Percentiles rank a stretch among this genome's conserved stretches.
Evolutionary conservation across 164 flowering plant species (phyloP).

Genomic region (Aristolochia fimbriata): DNA sequence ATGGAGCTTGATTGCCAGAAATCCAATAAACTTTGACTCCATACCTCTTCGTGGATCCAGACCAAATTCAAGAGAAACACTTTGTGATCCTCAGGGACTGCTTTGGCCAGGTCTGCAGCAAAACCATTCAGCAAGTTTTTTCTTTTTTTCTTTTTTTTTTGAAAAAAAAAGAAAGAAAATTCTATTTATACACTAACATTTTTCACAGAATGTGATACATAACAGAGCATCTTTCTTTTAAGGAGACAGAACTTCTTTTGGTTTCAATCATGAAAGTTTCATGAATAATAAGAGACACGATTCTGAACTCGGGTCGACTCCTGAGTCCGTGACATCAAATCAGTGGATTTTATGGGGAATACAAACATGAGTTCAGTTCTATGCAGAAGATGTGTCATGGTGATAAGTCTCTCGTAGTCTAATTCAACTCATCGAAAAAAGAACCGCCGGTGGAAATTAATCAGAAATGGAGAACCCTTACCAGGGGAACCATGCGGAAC

Average conservation of each 20-base stretch:
- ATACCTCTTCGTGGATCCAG: conserved; percentile 97
- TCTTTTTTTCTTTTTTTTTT: too few relatives aligned
- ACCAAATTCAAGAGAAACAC: conserved; percentile 73
- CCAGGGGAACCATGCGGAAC: conserved; percentile 93
- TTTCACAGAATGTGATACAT: too few relatives aligned
- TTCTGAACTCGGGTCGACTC: background rate
- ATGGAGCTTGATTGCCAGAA: background rate
- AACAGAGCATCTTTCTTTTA: too few relatives aligned
- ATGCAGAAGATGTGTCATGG: too few relatives aligned
- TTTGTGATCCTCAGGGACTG: conserved; percentile 90
- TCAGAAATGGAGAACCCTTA: conserved; percentile 13
- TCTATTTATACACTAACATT: background rate
- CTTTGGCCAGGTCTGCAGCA: conserved; percentile 62
- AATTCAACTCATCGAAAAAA: background rate
- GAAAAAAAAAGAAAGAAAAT: too few relatives aligned
- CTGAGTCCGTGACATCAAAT: background rate
- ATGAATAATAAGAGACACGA: too few relatives aligned
- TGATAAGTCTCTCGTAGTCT: too few relatives aligned
- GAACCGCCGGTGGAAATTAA: background rate
- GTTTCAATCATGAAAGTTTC: too few relatives aligned
- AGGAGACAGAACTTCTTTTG: too few relatives aligned
- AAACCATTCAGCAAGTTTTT: background rate
- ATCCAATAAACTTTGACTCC: background rate
- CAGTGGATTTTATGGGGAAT: background rate
- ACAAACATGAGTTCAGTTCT: too few relatives aligned